Base-by-base conservation (phyloP, 2,329 filamentous ascomycete species). In the Penicillium polonicum region DNA sequence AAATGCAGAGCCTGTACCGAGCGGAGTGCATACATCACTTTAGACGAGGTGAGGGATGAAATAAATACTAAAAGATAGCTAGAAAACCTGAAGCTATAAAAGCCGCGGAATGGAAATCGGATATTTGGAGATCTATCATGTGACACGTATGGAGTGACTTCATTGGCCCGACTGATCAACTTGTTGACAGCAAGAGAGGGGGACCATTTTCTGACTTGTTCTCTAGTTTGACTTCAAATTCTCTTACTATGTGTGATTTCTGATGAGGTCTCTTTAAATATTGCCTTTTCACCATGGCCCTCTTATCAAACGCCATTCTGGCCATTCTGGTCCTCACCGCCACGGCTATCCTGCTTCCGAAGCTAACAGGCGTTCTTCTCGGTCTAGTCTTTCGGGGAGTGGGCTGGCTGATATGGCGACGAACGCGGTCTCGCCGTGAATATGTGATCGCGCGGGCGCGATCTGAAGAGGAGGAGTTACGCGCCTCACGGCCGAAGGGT, bases 401-500 rank as follows among this genome's bases (percentile, higher is more conserved):
- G 23, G 88, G 88, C 61, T 88, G 81, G 78, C 82, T 84, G 63
- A 75, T 91, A 56, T 79, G 79, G 53, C 85, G 81, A 69, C 86
- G 85, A 71, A 88, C 87, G 0, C 82, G 85, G 19, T 85, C 85
- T 55, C 82, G 87, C 51, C 82, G 83, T 46, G 78, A 81, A 55
- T 78, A 83, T 52, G 82, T 91, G 53, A 65, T 76, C 53, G 72
- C 73, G 59, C 71, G 72, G 52, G 70, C 88, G 59, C 68, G 70
- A 57, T 72, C 81, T 21, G 77, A 79, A 21, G 73, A 78, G 52
- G 71, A 77, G 46, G 74, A 74, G 44, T 65, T 65, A 48, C 63
- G 62, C 29, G 62, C 66, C 6, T 66, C 66, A 57, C 65, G 62
- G 12, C 41, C 64, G 23, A 74, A 70, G 48, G 41, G 44, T 29